Evolutionary conservation across 2,329 filamentous ascomycete species (phyloP).

Genomic region (Neonectria magnoliae): DNA sequence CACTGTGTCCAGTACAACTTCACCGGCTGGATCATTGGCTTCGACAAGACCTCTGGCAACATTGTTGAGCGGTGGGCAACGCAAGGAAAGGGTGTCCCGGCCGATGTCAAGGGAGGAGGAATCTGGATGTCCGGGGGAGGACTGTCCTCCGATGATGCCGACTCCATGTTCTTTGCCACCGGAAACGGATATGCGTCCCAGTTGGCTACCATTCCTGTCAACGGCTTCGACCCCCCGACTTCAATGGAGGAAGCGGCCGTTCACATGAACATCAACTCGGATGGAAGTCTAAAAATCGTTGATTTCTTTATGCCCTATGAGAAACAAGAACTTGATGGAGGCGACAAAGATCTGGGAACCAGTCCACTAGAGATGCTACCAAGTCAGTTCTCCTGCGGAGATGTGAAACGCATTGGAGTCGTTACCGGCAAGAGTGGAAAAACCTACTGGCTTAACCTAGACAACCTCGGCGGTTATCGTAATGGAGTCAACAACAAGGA

Average conservation of each 20-base stretch:
- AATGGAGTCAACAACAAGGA: conserved; percentile 51
- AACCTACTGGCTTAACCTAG: conserved; percentile 56
- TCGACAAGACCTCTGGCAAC: conserved; percentile 54
- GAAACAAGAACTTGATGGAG: conserved; percentile 60
- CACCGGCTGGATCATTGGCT: conserved; percentile 62
- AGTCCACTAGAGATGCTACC: conserved; percentile 56
- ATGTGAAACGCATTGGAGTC: conserved; percentile 58
- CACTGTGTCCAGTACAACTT: conserved; percentile 67
- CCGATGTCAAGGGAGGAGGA: conserved; percentile 53
- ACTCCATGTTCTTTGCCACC: conserved; percentile 52
- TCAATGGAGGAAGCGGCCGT: conserved; percentile 58
- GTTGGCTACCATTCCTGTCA: conserved; percentile 49
- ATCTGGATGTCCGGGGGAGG: conserved; percentile 56
- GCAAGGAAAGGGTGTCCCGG: conserved; percentile 52
- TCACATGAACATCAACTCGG: conserved; percentile 53
- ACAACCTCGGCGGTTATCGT: conserved; percentile 53
- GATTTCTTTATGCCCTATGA: conserved; percentile 67
- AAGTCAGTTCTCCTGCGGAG: conserved; percentile 54
- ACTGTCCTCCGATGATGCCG: conserved; percentile 51
- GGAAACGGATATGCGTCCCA: conserved; percentile 56
- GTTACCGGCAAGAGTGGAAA: conserved; percentile 63
- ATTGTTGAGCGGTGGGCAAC: conserved; percentile 54
- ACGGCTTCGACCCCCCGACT: conserved; percentile 50
- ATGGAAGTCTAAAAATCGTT: conserved; percentile 55
- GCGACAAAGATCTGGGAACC: conserved; percentile 61